A percentile compares a stretch with the other conserved stretches of the same genome.
Conservation (phyloP, 2,329 filamentous ascomycete species). For the Colletotrichum tanaceti region DNA sequence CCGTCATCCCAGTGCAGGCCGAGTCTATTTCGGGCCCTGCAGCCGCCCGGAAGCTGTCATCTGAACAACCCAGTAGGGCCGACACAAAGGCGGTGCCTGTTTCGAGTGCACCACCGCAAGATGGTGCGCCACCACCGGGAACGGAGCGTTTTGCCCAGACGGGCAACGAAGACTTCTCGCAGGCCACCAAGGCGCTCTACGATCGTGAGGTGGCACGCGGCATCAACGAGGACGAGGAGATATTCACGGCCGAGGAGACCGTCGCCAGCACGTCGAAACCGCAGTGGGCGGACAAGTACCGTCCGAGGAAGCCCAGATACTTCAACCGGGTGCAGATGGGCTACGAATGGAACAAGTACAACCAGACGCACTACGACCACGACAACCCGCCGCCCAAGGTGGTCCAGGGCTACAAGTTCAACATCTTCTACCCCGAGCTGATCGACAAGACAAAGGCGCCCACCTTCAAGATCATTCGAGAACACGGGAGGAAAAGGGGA, state of each 20-base stretch:
- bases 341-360: constrained; percentile 99
- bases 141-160: constrained; percentile 76
- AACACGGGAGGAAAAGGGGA: constrained; percentile 87
- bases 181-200: constrained; percentile 88
- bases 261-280: constrained; percentile 74
- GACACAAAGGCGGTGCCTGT: constrained; percentile 43
- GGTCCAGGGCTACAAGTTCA: constrained; percentile 99
- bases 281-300: constrained; percentile 85
- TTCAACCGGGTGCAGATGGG: constrained; percentile 99
- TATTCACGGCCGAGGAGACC: constrained; percentile 90
- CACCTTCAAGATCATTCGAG: constrained; percentile 94
- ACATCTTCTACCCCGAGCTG: constrained; percentile 98
- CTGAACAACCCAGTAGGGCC: constrained; percentile 42
- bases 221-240: constrained; percentile 92
- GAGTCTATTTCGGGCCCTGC: constrained; percentile 52
- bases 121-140: constrained; percentile 61
- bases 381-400: constrained; percentile 98
- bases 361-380: constrained; percentile 98
- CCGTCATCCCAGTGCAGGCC: constrained; percentile 7
- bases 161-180: constrained; percentile 83
- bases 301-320: constrained; percentile 91
- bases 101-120: constrained; percentile 16
- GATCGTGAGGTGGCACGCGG: constrained; percentile 93
- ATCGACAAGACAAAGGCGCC: constrained; percentile 95
- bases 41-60: constrained; percentile 33